A percentile compares a stretch with the other conserved stretches of the same genome.
These are phyloP conservation scores for Choiromyces venosus DNA, from an alignment of 495 filamentous ascomycete genomes.

Conservation along the genomic window DNA sequence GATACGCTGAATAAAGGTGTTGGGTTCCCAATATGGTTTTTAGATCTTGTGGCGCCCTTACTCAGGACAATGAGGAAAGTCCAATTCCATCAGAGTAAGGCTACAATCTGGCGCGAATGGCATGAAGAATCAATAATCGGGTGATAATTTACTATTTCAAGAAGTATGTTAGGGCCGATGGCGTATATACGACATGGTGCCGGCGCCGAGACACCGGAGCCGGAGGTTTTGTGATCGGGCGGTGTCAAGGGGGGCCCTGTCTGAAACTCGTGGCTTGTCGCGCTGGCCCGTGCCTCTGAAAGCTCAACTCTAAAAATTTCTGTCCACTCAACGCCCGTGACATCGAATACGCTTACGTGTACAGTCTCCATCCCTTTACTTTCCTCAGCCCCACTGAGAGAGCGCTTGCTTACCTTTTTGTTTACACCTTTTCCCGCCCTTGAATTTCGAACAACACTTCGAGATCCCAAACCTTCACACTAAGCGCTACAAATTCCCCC, in stretches of 20 bases:
- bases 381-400: constrained; percentile 25
- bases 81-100: background rate
- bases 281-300: constrained; percentile 6
- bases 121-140: background rate
- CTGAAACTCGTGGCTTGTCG: background rate
- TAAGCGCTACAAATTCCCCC: background rate
- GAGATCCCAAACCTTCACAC: background rate
- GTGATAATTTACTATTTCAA: background rate
- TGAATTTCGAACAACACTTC: background rate
- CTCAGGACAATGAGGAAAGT: background rate
- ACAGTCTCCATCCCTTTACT: constrained; percentile 24
- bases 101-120: background rate
- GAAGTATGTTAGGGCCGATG: background rate
- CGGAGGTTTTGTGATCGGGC: background rate
- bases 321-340: constrained; percentile 18
- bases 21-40: too few species aligned
- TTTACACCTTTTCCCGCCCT: background rate
- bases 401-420: constrained; percentile 10
- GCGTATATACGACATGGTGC: background rate
- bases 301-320: background rate
- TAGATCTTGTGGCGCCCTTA: background rate
- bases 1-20: background rate
- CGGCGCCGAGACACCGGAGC: background rate
- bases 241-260: background rate
- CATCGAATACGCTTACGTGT: constrained; percentile 28